Percentiles rank a stretch among this genome's conserved stretches.
phyloP scores from a whole-genome alignment of 2,329 filamentous ascomycete species.

The Stachybotrys echinatus region DNA sequence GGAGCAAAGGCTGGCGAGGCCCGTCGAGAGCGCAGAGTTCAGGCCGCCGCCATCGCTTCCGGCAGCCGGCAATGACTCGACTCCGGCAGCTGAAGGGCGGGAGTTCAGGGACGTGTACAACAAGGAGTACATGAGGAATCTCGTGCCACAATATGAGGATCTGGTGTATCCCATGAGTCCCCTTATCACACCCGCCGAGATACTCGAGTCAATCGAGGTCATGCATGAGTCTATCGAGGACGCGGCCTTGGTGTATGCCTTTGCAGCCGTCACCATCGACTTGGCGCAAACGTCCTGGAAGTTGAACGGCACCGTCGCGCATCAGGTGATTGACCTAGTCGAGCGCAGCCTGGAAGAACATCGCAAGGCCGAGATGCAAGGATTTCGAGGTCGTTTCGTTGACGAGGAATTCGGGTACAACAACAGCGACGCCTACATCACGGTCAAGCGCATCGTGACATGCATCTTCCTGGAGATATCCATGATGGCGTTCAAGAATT shows the following conservation, averaged over 20 bases:
- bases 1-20: not conserved
- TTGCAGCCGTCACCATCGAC: constrained; percentile 29
- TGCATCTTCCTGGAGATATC: constrained; percentile 46
- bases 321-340: constrained; percentile 22
- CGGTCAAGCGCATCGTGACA: constrained; percentile 40
- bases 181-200: constrained; percentile 11
- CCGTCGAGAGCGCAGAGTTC: not conserved
- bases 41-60: not conserved
- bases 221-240: constrained; percentile 18
- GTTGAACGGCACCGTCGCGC: constrained; percentile 19
- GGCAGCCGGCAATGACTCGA: not conserved
- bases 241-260: constrained; percentile 28
- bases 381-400: constrained; percentile 7
- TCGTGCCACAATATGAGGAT: constrained; percentile 13
- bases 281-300: constrained; percentile 23
- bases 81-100: not conserved
- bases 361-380: constrained; percentile 16
- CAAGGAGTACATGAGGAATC: constrained; percentile 10
- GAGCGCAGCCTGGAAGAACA: constrained; percentile 20
- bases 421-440: not conserved
- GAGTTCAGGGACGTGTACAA: constrained; percentile 9
- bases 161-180: constrained; percentile 15
- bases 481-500: constrained; percentile 39
- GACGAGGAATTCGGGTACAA: not conserved
- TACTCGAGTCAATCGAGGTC: constrained; percentile 10